phyloP scores from a whole-genome alignment of 306 rosid genomes.

The Chamaecrista fasciculata region DNA sequence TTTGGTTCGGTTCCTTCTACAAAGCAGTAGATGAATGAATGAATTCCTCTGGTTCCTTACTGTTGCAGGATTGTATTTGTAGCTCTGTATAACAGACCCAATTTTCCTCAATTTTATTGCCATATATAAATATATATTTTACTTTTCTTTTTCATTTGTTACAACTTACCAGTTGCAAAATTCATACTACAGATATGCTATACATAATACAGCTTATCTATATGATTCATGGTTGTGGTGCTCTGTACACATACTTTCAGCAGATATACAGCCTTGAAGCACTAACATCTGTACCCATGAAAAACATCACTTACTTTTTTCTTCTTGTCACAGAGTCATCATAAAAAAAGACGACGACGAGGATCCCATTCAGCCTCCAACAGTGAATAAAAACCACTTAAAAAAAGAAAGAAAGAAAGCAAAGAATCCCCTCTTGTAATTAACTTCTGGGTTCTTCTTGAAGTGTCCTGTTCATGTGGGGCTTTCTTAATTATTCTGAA shows the following conservation, averaged over 20 bases:
- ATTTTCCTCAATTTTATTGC: neutral
- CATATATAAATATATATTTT: neutral
- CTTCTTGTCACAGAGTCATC: neutral
- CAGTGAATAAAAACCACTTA: neutral
- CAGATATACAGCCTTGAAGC: neutral
- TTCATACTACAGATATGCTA: neutral
- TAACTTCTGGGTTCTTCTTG: neutral
- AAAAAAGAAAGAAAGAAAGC: neutral
- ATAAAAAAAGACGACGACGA: neutral
- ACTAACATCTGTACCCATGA: neutral
- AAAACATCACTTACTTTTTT: neutral
- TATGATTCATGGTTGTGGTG: neutral
- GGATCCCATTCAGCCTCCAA: neutral
- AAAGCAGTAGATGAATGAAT: no score
- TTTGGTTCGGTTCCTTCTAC: no score
- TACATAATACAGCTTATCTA: neutral
- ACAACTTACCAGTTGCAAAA: neutral
- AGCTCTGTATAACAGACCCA: no score
- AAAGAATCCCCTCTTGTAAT: neutral
- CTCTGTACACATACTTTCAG: neutral
- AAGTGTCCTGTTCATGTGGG: neutral
- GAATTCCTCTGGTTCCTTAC: no score
- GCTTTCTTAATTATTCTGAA: neutral
- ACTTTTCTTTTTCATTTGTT: neutral
- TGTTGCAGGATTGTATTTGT: no score